These are phyloP conservation scores for Leishmania turanica DNA, from an alignment of 208 protist species.

Conservation along the genomic window DNA sequence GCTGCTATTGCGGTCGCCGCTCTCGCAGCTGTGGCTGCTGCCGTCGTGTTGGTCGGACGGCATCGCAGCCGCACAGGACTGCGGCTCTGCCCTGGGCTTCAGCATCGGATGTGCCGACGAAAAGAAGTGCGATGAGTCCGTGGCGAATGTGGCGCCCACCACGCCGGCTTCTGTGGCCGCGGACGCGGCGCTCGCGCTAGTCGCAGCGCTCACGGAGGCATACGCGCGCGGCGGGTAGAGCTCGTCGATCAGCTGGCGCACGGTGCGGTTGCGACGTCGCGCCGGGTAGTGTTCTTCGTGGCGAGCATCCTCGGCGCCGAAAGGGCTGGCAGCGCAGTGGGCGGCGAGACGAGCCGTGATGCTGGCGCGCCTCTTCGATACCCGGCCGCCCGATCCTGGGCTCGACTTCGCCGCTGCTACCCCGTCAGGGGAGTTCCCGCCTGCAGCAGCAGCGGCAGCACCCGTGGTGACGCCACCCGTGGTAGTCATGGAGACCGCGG, in stretches of 20 bases:
- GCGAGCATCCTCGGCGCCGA: constrained; percentile 10
- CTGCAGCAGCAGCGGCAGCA: background rate
- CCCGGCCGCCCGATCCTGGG: background rate
- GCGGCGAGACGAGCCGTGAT: background rate
- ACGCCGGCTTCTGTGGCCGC: constrained; percentile 1
- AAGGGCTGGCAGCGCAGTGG: background rate
- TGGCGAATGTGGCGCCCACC: constrained; percentile 3
- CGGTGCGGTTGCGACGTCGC: constrained; percentile 41
- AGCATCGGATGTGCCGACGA: background rate
- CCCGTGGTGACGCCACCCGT: background rate
- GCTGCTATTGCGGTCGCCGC: background rate
- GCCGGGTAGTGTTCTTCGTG: constrained; percentile 15
- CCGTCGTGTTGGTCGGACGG: background rate
- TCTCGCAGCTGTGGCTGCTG: background rate
- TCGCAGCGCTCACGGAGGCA: constrained; percentile 6
- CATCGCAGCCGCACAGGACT: background rate
- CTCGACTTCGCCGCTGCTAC: no score
- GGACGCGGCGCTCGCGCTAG: background rate
- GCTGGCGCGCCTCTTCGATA: background rate
- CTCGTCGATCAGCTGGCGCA: constrained; percentile 81
- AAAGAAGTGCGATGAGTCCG: background rate
- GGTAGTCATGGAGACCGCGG: background rate
- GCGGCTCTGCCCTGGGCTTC: background rate
- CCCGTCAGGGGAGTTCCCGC: background rate
- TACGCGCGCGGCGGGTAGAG: constrained; percentile 53